Base-by-base conservation (phyloP, 768 basidiomycete species). In the Coprinopsis marcescibilis region DNA sequence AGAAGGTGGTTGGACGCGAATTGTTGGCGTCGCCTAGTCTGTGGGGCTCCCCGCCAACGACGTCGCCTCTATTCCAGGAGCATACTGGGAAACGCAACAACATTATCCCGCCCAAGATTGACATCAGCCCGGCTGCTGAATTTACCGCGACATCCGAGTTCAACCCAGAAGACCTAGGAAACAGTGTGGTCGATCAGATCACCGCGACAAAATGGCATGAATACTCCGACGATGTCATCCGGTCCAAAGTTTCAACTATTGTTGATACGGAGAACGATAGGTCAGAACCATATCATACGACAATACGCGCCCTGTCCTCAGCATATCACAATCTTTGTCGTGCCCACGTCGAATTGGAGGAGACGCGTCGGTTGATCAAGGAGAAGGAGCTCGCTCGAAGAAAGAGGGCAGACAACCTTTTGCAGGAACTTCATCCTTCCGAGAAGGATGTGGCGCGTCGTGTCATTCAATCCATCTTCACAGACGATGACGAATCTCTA, bases 181-280 rank as follows among this genome's bases (percentile, higher is more conserved):
- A 68, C 23, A 34, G 56, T 2, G 51, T 70, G 11, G 64, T 69
- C 1, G 59, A 70, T 1, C 73, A 78, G 49, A 72, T 89, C 10
- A 71, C 90, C 14, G 67, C 73, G 2, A 84, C 80, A 7, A 76
- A 70, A 58, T 92, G 89, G 87, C 88, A 91, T 57, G 76, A 80
- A 19, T 81, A 79, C 55, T 80, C 85, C 2, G 86, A 91, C 60
- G 78, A 85, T 40, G 82, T 75, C 1, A 83, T 91, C 34, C 80
- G 83, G 50, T 66, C 71, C 13, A 73, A 78, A 3, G 76, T 89
- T 19, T 74, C 84, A 0, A 65, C 64, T 15, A 61, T 85, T 12
- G 58, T 66, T 45, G 50, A 55, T 11, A 60, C 70, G 3, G 72
- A 77, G 6, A 15, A 15, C 13, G 20, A 17, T 14, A 20, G 15